Conservation (phyloP, 2,329 filamentous ascomycete genomes). For the Diaporthe humulicola region DNA sequence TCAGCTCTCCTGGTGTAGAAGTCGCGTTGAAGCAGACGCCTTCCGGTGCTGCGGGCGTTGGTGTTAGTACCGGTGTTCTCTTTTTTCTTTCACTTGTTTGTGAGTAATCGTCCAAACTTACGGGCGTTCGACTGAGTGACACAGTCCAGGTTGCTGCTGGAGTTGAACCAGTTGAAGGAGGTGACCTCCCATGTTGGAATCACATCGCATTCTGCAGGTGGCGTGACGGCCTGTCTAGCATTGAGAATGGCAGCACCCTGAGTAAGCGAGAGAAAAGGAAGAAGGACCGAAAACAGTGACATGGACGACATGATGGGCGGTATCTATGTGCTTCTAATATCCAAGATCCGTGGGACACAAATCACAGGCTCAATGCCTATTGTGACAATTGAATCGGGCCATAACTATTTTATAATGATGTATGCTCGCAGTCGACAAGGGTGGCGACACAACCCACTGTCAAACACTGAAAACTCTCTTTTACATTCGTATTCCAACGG, state of each 20-base stretch:
- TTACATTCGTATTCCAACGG: neutral
- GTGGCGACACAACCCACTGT: neutral
- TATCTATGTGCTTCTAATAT: neutral
- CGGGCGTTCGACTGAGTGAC: conserved; percentile 2
- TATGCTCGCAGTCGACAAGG: neutral
- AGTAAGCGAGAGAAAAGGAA: neutral
- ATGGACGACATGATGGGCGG: neutral
- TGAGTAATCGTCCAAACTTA: neutral
- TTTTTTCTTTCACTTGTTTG: neutral
- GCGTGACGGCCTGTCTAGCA: conserved; percentile 11
- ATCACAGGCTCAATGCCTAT: no score
- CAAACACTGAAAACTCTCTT: neutral
- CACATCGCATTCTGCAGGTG: conserved; percentile 31
- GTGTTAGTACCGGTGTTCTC: neutral
- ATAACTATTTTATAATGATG: neutral
- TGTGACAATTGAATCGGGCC: no score
- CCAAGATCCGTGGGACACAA: neutral
- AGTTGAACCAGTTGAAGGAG: conserved; percentile 30
- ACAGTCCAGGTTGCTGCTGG: conserved; percentile 32
- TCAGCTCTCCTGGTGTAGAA: neutral
- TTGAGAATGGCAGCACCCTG: neutral
- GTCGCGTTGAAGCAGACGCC: conserved; percentile 34
- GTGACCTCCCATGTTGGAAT: conserved; percentile 35
- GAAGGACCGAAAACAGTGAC: neutral
- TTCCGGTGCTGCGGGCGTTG: neutral